phyloP scores from a whole-genome alignment of 306 rosid genomes.

The Fragaria vesca region DNA sequence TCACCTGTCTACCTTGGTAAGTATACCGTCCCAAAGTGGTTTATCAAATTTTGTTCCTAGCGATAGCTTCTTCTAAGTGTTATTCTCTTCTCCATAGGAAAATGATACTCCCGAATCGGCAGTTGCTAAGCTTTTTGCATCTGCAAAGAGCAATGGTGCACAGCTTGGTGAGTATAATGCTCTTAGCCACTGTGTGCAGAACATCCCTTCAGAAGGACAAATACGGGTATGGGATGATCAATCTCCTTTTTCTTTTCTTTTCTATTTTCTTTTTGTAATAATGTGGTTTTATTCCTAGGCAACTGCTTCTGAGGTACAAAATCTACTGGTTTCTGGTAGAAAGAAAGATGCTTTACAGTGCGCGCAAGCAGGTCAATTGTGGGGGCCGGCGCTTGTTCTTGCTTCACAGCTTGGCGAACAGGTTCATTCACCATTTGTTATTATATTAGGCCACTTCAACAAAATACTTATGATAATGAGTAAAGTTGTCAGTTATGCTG shows the following conservation, averaged over 20 bases:
- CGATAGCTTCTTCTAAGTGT: background rate
- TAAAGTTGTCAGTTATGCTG: constrained; percentile 11
- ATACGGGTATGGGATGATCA: constrained; percentile 45
- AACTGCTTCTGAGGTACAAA: constrained; percentile 87
- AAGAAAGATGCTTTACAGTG: constrained; percentile 82
- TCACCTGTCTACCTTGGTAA: background rate
- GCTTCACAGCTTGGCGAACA: constrained; percentile 93
- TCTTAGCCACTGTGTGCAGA: constrained; percentile 62
- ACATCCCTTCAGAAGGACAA: constrained; percentile 74
- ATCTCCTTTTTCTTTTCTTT: constrained; percentile 8
- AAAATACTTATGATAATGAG: constrained; percentile 20
- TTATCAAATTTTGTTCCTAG: constrained; percentile 4
- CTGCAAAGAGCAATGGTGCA: constrained; percentile 44
- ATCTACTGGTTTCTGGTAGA: constrained; percentile 80
- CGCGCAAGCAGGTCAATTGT: constrained; percentile 94
- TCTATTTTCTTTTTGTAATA: constrained; percentile 15
- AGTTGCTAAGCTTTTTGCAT: constrained; percentile 82
- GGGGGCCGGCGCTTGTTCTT: constrained; percentile 98
- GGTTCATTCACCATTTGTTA: constrained; percentile 42
- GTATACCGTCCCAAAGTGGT: background rate
- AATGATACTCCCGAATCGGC: constrained; percentile 75
- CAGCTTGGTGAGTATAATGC: constrained; percentile 54
- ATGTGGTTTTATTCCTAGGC: constrained; percentile 52
- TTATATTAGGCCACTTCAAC: constrained; percentile 10
- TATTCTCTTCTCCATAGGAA: constrained; percentile 50